Percentiles rank a stretch among this genome's conserved stretches.
Evolutionary conservation across 139 green algal species (phyloP).

Genomic region (Micromonas commoda): DNA sequence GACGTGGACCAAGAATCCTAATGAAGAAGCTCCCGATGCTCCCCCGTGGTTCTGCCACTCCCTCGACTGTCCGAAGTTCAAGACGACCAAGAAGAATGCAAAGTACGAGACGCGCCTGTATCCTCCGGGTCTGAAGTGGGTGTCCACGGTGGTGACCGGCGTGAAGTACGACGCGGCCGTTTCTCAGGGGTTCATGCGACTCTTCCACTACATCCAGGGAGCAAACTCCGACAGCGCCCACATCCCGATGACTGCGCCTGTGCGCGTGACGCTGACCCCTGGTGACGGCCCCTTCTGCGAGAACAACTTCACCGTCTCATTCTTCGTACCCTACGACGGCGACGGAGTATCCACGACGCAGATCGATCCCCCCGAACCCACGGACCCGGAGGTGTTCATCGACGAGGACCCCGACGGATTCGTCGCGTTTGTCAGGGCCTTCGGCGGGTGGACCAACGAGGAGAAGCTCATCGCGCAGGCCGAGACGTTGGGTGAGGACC

Average conservation of each 20-base stretch:
- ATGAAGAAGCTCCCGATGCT: background rate
- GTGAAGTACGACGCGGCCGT: background rate
- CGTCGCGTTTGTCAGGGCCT: background rate
- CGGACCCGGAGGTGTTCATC: background rate
- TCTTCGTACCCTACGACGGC: background rate
- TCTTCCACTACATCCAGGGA: background rate
- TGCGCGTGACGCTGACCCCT: background rate
- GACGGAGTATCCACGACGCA: background rate
- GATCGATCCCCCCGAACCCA: background rate
- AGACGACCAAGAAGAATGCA: background rate
- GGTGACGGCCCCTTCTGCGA: background rate
- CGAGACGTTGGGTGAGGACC: background rate
- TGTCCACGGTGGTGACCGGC: background rate
- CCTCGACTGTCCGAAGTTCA: background rate
- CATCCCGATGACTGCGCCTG: background rate
- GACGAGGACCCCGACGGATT: background rate
- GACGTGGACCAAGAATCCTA: too few relatives aligned
- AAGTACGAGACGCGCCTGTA: background rate
- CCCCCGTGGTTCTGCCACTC: background rate
- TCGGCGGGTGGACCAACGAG: background rate
- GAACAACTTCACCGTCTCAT: constrained; percentile 1
- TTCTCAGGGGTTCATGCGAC: background rate
- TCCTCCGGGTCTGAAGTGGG: background rate
- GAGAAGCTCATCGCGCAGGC: background rate
- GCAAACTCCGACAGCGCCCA: background rate